These are phyloP conservation scores for Salix purpurea DNA, from an alignment of 345 rosid genomes.

Conservation along the genomic window DNA sequence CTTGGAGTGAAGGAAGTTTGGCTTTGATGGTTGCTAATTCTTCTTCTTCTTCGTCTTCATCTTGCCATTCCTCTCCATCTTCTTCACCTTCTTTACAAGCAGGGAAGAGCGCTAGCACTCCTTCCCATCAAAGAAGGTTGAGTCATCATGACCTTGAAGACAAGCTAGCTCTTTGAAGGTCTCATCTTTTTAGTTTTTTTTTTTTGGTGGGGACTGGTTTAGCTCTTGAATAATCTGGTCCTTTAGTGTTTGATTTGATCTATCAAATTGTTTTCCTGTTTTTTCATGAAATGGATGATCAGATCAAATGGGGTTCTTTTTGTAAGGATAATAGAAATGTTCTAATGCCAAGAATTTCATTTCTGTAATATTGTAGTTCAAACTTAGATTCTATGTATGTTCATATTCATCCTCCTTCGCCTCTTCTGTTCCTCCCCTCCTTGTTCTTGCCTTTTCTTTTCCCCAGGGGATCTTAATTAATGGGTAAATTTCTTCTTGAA, in stretches of 20 bases:
- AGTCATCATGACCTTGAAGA: not conserved
- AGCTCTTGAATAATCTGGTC: not conserved
- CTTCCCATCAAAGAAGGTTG: not conserved
- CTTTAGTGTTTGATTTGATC: not conserved
- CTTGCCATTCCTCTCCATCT: conserved; percentile 35
- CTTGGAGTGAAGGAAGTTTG: conserved; percentile 67
- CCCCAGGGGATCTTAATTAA: too few species aligned
- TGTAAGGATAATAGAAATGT: not conserved
- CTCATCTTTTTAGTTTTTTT: not conserved
- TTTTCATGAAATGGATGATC: not conserved
- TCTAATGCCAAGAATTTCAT: not conserved
- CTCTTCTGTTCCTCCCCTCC: not conserved
- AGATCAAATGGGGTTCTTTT: not conserved
- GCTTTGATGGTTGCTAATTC: conserved; percentile 15
- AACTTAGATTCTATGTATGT: not conserved
- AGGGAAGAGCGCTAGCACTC: not conserved
- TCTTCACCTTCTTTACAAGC: conserved; percentile 32
- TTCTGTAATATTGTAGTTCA: not conserved
- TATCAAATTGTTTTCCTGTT: not conserved
- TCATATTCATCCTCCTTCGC: not conserved
- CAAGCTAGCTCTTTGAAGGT: not conserved
- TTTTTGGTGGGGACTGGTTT: not conserved
- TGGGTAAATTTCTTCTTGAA: too few species aligned
- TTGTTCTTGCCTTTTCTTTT: not conserved
- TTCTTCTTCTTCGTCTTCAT: not conserved